Evolutionary conservation across 257 asterid genomes (phyloP), one percentile per base, ranked within the genome.

Genomic region (Solanum virginianum): DNA sequence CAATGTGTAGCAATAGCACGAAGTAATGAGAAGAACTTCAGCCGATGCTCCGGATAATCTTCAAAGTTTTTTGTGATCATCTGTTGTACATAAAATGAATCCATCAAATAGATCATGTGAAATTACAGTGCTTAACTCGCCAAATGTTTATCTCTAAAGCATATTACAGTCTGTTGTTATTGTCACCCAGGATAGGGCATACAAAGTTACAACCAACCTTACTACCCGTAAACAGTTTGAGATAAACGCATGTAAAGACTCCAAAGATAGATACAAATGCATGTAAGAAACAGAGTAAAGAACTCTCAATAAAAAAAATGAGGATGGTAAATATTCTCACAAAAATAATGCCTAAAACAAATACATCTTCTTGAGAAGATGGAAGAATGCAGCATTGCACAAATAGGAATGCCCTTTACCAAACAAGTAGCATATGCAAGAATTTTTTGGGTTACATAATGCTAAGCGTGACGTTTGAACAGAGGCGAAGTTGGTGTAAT

Each of bases 1-100:
- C 99, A 97, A 66, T 95, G 93, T 0, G 95, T 90, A 70, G 99
- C 99, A 88, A 97, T 95, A 87, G 99, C 99, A 84, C 93, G 96
- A 69, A 97, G 97, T 85, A 97, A 88, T 0, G 99, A 95, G 85
- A 97, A 97, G 88, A 97, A 97, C 91, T 97, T 97, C 82, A 97
- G 99, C 74, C 99, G 93, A 83, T 97, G 99, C 91, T 97, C 99
- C 2, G 99, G 99, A 91, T 97, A 97, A 89, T 97, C 99, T 88
- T 97, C 99, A 84, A 97, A 97, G 85, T 97, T 97, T 88, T 93
- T 94, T 0, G 99, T 97, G 79, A 97, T 97, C 99, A 97, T 97
- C 99, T 97, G 95, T 77, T 85, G 71, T 59, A 49, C 55, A 84
- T 47, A 54, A 36, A 79, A 26, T 12, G 47, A 79, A 51, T 79